phyloP scores from a whole-genome alignment of 768 basidiomycete genomes.

The Clavaria fumosa region DNA sequence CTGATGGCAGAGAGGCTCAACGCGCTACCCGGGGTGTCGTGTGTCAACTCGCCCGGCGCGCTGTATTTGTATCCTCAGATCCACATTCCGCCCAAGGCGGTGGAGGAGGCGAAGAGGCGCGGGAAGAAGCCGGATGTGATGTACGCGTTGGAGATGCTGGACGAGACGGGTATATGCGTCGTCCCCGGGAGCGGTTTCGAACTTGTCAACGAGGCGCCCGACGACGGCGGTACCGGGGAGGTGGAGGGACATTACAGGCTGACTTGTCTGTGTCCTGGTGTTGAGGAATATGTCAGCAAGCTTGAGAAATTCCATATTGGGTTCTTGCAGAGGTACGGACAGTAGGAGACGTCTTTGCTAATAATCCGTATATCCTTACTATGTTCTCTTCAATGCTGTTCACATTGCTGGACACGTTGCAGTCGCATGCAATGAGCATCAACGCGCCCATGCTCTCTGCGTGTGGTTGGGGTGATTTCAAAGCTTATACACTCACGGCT shows the following conservation, averaged over 20 bases:
- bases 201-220: conserved; percentile 52
- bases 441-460: no score
- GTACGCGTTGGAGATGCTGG: conserved; percentile 73
- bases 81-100: conserved; percentile 53
- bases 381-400: no score
- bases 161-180: conserved; percentile 84
- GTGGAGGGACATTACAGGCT: conserved; percentile 74
- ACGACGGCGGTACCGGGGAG: no score
- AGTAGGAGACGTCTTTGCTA: not conserved
- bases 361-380: no score
- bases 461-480: no score
- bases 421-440: no score
- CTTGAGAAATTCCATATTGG: conserved; percentile 38
- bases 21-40: conserved; percentile 72
- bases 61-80: conserved; percentile 89
- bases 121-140: conserved; percentile 81
- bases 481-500: no score
- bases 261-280: conserved; percentile 89
- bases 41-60: conserved; percentile 81
- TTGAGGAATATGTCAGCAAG: conserved; percentile 81
- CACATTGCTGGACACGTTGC: no score
- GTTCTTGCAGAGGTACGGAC: conserved; percentile 22
- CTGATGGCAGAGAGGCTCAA: conserved; percentile 73
- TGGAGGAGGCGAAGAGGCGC: conserved; percentile 50
- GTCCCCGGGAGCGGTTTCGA: conserved; percentile 93